Evolutionary conservation across 352 stramenopile genomes (phyloP).

Genomic region (Phytopythium vexans): DNA sequence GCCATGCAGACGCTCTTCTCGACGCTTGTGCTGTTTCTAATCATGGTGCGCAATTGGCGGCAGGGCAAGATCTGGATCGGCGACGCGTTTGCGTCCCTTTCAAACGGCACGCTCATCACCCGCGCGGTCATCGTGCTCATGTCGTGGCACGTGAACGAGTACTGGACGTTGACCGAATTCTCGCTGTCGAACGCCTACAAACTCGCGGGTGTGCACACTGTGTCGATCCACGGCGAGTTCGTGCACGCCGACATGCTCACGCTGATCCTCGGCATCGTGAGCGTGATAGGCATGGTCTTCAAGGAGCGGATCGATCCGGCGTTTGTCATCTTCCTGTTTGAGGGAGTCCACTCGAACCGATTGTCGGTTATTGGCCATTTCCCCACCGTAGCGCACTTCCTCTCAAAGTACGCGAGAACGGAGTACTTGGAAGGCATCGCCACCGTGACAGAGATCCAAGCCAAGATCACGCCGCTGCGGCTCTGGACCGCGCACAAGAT

Average conservation of each 20-base stretch:
- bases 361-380: conserved; percentile 18
- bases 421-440: conserved; percentile 28
- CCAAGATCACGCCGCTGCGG: conserved; percentile 21
- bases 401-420: conserved; percentile 11
- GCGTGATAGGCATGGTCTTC: conserved; percentile 13
- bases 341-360: conserved; percentile 6
- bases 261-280: conserved; percentile 19
- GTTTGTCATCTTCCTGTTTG: conserved; percentile 14
- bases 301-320: conserved; percentile 20
- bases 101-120: conserved; percentile 21
- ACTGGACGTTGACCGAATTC: conserved; percentile 33
- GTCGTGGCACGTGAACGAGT: conserved; percentile 31
- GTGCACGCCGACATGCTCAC: conserved; percentile 27
- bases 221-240: conserved; percentile 20
- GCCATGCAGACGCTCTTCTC: conserved; percentile 21
- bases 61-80: conserved; percentile 36
- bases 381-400: conserved; percentile 9
- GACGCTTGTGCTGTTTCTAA: conserved; percentile 22
- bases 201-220: conserved; percentile 12
- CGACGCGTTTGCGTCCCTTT: conserved; percentile 34
- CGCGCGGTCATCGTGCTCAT: conserved; percentile 29
- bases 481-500: conserved; percentile 30
- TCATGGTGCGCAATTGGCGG: conserved; percentile 27
- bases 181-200: conserved; percentile 12
- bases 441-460: conserved; percentile 14